phyloP scores from a whole-genome alignment of 1,139 yeast genomes.

The Zygoascus meyerae region DNA sequence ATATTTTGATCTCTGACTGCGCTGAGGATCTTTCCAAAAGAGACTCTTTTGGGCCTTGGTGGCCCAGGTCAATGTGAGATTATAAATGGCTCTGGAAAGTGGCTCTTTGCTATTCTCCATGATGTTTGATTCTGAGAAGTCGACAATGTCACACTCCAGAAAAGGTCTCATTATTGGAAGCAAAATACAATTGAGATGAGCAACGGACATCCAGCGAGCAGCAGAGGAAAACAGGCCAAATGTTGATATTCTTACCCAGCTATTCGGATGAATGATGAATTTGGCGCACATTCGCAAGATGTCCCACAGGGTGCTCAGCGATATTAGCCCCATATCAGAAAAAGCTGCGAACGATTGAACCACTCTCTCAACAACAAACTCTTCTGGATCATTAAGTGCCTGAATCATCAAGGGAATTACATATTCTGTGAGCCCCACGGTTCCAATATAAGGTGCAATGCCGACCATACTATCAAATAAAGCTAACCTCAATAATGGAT shows the following conservation, averaged over 20 bases:
- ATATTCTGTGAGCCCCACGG: conserved; percentile 78
- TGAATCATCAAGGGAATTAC: conserved; percentile 79
- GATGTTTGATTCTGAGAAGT: conserved; percentile 57
- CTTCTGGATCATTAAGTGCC: conserved; percentile 77
- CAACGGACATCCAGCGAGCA: conserved; percentile 57
- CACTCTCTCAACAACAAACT: conserved; percentile 72
- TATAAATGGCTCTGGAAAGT: conserved; percentile 59
- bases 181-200: conserved; percentile 76
- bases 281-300: conserved; percentile 44
- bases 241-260: conserved; percentile 73
- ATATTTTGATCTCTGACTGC: conserved; percentile 2
- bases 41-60: conserved; percentile 56
- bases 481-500: conserved; percentile 58
- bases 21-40: conserved; percentile 64
- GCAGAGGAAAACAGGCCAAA: conserved; percentile 57
- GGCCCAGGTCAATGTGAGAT: conserved; percentile 68
- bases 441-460: conserved; percentile 75
- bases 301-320: conserved; percentile 47
- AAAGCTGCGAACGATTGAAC: conserved; percentile 59
- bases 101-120: conserved; percentile 64
- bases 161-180: conserved; percentile 78
- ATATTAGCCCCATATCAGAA: conserved; percentile 49
- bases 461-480: conserved; percentile 74
- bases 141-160: conserved; percentile 68
- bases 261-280: conserved; percentile 75